Percentiles rank a stretch among this genome's conserved stretches.
These are phyloP conservation scores for Microdochium trichocladiopsis DNA, from an alignment of 2,329 filamentous ascomycete species.

Conservation along the genomic window DNA sequence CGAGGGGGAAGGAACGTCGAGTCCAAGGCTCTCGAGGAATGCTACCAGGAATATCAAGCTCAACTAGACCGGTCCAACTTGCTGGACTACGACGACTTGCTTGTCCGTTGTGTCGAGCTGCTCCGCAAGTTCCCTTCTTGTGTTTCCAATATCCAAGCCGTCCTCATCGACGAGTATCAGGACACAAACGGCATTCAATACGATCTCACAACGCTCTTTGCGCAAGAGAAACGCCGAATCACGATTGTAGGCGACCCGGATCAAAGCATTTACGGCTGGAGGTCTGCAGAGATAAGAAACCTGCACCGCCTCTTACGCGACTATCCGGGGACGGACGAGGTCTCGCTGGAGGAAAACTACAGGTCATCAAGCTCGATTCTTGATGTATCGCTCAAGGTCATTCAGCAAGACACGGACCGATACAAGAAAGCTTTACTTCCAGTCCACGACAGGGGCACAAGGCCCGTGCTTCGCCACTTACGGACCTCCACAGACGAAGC, in stretches of 20 bases:
- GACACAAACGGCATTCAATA: constrained; percentile 96
- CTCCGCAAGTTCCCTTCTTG: constrained; percentile 67
- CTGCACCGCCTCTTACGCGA: constrained; percentile 69
- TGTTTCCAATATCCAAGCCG: constrained; percentile 82
- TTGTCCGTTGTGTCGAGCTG: constrained; percentile 76
- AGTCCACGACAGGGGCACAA: constrained; percentile 71
- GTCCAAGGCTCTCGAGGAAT: constrained; percentile 55
- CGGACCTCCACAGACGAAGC: constrained; percentile 67
- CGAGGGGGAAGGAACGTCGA: constrained; percentile 32
- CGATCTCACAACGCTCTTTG: constrained; percentile 85
- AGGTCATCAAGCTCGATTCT: constrained; percentile 84
- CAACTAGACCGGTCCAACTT: constrained; percentile 71
- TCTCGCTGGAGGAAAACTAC: constrained; percentile 91
- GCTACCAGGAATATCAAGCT: constrained; percentile 70
- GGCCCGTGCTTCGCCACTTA: constrained; percentile 73
- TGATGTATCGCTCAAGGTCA: constrained; percentile 71
- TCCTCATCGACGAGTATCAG: constrained; percentile 95
- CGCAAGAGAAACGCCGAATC: constrained; percentile 64
- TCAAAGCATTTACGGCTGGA: constrained; percentile 96
- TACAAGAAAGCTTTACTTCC: constrained; percentile 75
- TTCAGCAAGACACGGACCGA: constrained; percentile 78
- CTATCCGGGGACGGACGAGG: constrained; percentile 71
- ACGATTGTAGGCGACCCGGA: constrained; percentile 96
- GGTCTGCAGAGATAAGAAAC: constrained; percentile 88
- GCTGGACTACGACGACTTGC: constrained; percentile 89